These are phyloP conservation scores for Hygrophila difformis DNA, from an alignment of 257 asterid genomes.

Conservation along the genomic window DNA sequence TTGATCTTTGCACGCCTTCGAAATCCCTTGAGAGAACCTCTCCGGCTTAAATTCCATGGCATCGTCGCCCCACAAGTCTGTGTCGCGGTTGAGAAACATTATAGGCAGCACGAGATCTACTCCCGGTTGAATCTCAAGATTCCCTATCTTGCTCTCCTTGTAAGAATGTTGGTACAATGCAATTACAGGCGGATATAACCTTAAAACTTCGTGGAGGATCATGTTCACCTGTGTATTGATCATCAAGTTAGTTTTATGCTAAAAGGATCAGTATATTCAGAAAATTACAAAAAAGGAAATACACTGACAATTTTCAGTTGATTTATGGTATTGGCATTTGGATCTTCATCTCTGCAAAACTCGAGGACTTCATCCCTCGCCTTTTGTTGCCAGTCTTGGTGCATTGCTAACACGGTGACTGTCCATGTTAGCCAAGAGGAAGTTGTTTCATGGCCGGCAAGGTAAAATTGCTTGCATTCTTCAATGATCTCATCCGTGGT, in stretches of 20 bases:
- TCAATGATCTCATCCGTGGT: slow-evolving; percentile 44
- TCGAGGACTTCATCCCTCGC: slow-evolving; percentile 44
- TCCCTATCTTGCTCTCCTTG: slow-evolving; percentile 32
- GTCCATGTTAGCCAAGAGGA: slow-evolving; percentile 48
- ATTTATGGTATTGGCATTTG: slow-evolving; percentile 27
- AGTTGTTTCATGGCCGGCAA: slow-evolving; percentile 51
- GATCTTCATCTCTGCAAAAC: slow-evolving; percentile 26
- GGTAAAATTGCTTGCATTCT: slow-evolving; percentile 46
- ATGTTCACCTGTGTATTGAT: slow-evolving; percentile 28
- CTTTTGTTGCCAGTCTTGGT: slow-evolving; percentile 44
- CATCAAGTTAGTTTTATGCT: too few species aligned
- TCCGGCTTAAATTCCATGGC: slow-evolving; percentile 44
- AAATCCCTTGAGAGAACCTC: slow-evolving; percentile 38
- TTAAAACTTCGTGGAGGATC: slow-evolving; percentile 40
- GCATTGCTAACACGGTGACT: slow-evolving; percentile 38
- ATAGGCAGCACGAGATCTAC: slow-evolving; percentile 33
- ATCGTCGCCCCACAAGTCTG: slow-evolving; percentile 52
- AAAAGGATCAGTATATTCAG: too few species aligned
- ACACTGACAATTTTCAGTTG: slow-evolving; percentile 44
- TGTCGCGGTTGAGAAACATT: slow-evolving; percentile 33
- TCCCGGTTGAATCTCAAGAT: slow-evolving; percentile 31
- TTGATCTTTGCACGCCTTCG: slow-evolving; percentile 36
- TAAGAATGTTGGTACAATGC: slow-evolving; percentile 27
- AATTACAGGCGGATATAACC: slow-evolving; percentile 48
- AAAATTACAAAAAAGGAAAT: too few species aligned